A percentile compares a stretch with the other conserved stretches of the same genome.
Conservation (phyloP, 2,329 filamentous ascomycete genomes). For the Fusarium transvaalense region DNA sequence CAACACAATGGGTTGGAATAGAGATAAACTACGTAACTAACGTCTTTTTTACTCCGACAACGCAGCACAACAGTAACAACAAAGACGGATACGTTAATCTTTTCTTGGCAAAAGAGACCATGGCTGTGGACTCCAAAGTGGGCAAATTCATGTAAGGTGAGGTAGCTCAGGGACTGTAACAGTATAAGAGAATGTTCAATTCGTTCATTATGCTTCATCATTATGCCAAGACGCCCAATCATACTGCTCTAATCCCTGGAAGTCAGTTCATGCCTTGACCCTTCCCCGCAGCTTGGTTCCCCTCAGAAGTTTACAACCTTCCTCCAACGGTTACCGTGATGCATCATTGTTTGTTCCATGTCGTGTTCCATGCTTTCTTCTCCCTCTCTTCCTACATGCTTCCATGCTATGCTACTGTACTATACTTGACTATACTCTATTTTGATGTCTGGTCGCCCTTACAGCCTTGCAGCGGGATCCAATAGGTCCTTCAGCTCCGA, state of each 20-base stretch:
- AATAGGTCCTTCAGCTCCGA: slow-evolving; percentile 68
- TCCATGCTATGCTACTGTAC: background rate
- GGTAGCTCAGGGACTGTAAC: background rate
- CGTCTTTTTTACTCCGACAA: slow-evolving; percentile 21
- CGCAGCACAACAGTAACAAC: slow-evolving; percentile 2
- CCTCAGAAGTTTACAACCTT: slow-evolving; percentile 22
- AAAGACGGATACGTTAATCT: background rate
- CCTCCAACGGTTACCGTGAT: slow-evolving; percentile 5
- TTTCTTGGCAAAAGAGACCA: slow-evolving; percentile 18
- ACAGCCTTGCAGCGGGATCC: slow-evolving; percentile 51
- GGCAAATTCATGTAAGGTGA: background rate
- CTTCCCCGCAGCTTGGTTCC: slow-evolving; percentile 28
- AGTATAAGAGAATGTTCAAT: slow-evolving; percentile 16
- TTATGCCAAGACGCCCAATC: slow-evolving; percentile 28
- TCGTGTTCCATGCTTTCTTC: background rate
- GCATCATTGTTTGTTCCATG: slow-evolving; percentile 8
- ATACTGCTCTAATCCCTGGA: slow-evolving; percentile 18
- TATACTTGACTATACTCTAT: slow-evolving; percentile 1
- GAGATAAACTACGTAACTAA: slow-evolving; percentile 10
- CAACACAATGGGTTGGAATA: background rate
- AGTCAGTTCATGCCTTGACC: background rate
- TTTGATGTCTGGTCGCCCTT: background rate
- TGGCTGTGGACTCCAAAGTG: background rate
- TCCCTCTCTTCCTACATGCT: slow-evolving; percentile 17
- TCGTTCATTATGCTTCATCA: slow-evolving; percentile 33